phyloP scores from a whole-genome alignment of 306 rosid genomes.

The Pyrus pyrifolia region DNA sequence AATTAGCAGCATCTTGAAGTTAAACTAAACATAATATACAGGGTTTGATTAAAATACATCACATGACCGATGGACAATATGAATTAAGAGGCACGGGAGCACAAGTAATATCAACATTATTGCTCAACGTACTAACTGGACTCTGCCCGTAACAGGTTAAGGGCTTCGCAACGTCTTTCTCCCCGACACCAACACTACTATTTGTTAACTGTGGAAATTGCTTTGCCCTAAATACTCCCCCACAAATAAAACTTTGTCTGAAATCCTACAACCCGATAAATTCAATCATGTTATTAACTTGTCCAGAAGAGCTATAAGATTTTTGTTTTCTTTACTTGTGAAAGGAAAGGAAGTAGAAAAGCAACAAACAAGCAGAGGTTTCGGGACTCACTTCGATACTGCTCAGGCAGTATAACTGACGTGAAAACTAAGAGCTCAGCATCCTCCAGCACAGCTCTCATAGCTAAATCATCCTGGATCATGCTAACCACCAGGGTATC shows the following conservation, averaged over 20 bases:
- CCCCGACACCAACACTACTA: conserved; percentile 14
- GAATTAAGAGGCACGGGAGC: conserved; percentile 7
- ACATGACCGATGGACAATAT: background rate
- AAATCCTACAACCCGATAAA: conserved; percentile 48
- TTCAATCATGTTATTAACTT: background rate
- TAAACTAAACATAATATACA: background rate
- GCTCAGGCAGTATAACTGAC: conserved; percentile 43
- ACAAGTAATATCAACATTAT: conserved; percentile 10
- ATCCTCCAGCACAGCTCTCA: conserved; percentile 39
- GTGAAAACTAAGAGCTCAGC: conserved; percentile 67
- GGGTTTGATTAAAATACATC: background rate
- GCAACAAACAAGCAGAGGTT: background rate
- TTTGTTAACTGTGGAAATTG: conserved; percentile 15
- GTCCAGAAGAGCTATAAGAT: conserved; percentile 2
- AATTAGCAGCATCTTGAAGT: background rate
- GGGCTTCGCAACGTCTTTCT: conserved; percentile 14
- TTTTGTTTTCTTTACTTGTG: background rate
- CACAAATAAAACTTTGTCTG: conserved; percentile 57
- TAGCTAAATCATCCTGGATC: conserved; percentile 38
- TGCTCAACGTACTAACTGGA: conserved; percentile 27
- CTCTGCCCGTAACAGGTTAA: conserved; percentile 7
- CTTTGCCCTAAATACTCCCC: conserved; percentile 70
- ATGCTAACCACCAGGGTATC: conserved; percentile 40
- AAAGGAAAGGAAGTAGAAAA: background rate
- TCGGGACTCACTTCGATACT: conserved; percentile 44